A percentile compares a stretch with the other conserved stretches of the same genome.
These are phyloP conservation scores for Glycine soja DNA, from an alignment of 306 rosid species.

Conservation along the genomic window DNA sequence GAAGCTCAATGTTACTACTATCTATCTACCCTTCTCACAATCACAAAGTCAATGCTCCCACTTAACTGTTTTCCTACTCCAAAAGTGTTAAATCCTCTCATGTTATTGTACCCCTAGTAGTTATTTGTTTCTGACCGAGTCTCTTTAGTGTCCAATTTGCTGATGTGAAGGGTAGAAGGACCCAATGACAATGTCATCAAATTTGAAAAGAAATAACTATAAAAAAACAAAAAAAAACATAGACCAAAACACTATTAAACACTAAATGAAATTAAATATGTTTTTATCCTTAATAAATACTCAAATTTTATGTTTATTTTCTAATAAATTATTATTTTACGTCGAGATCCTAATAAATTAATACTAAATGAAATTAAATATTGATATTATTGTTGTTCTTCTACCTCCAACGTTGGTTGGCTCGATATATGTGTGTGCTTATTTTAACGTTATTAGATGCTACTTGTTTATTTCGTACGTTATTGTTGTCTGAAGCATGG, in stretches of 20 bases:
- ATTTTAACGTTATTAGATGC: conserved; percentile 31
- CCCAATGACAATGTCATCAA: neutral
- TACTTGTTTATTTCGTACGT: neutral
- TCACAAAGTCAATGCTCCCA: conserved; percentile 66
- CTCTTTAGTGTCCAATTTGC: neutral
- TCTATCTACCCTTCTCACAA: conserved; percentile 38
- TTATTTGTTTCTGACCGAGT: neutral
- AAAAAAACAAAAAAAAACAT: too few relatives aligned
- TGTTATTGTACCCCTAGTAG: neutral
- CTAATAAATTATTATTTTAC: too few relatives aligned
- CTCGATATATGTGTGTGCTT: too few relatives aligned
- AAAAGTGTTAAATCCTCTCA: neutral
- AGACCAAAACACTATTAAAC: too few relatives aligned
- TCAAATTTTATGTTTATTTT: too few relatives aligned
- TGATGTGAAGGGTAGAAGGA: neutral
- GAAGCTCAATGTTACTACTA: conserved; percentile 41
- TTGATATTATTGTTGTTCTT: too few relatives aligned
- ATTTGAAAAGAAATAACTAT: neutral
- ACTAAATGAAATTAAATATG: too few relatives aligned
- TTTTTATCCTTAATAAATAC: too few relatives aligned
- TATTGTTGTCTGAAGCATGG: conserved; percentile 11
- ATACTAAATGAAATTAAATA: too few relatives aligned
- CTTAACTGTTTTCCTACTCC: conserved; percentile 17
- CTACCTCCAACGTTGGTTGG: too few relatives aligned
- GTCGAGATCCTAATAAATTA: too few relatives aligned